Base-by-base conservation (phyloP, 2,329 filamentous ascomycete species). In the Phoma sp. region DNA sequence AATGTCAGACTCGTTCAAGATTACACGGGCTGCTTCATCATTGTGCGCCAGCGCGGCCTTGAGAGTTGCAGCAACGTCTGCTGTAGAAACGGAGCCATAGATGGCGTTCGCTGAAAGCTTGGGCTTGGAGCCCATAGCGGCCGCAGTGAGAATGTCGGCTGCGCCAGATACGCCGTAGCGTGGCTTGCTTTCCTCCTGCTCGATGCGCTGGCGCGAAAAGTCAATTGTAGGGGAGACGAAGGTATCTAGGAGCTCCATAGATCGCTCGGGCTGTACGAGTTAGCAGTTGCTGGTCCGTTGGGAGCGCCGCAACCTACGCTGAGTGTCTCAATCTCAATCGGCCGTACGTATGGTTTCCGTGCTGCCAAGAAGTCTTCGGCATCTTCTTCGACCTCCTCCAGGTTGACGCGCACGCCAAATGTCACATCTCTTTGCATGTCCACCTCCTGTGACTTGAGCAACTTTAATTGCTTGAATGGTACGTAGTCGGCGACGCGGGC, bases 61-160 rank as follows among this genome's bases (percentile, higher is more conserved):
- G 50, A 86, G 75, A 23, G 76, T 79, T 13, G 73, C 67, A 7
- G 76, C 77, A 48, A 86, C 74, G 64, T 86, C 83, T 23, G 74
- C 68, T 7, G 78, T 79, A n/a, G 81, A 80, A 4, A 86, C 82
- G 3, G 81, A 82, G 24, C 83, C 83, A 59, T 82, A 81, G 43
- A 82, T 83, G 13, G 74, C 72, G 18, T 70, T 68, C 22, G 54
- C 48, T 3, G 49, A 45, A 13, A 60, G 51, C 54, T 72, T 72
- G 39, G 67, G 55, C 44, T 67, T 69, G 48, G 61, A 61, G 30
- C 58, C 51, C 58, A 68, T 68, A 9, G 70, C 68, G 13, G 69
- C 70, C 25, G 72, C 70, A n/a, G 71, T 69, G 38, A 74, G 58
- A 37, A 74, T 65, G 59, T 74, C 67, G 29, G 72, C 68, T 38